Evolutionary conservation across 768 basidiomycete genomes (phyloP).

Genomic region (Boletus reticulatus): DNA sequence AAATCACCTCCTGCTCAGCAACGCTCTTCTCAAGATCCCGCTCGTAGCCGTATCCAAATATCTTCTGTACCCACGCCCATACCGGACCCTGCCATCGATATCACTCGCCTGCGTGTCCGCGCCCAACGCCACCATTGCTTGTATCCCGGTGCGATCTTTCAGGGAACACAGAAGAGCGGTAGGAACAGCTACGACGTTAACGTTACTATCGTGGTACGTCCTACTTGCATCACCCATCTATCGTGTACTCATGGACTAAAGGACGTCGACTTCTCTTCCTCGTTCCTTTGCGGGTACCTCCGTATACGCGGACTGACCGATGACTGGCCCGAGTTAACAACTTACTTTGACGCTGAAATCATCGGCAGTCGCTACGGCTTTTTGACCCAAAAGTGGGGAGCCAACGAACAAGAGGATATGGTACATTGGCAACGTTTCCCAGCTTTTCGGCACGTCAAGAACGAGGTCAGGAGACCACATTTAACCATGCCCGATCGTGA

Average conservation of each 20-base stretch:
- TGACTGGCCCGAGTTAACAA: conserved; percentile 94
- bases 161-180: conserved; percentile 92
- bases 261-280: conserved; percentile 88
- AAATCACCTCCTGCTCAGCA: conserved; percentile 12
- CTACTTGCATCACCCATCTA: conserved; percentile 1
- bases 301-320: conserved; percentile 91
- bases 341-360: conserved; percentile 96
- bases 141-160: conserved; percentile 86
- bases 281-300: conserved; percentile 88
- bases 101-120: conserved; percentile 73
- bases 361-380: conserved; percentile 92
- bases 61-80: conserved; percentile 9
- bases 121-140: conserved; percentile 73
- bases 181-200: conserved; percentile 93
- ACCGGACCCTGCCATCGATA: conserved; percentile 64
- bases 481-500: conserved; percentile 76
- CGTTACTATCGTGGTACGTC: conserved; percentile 85
- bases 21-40: conserved; percentile 17
- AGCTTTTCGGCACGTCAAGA: conserved; percentile 78
- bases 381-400: conserved; percentile 87
- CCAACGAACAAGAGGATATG: conserved; percentile 87
- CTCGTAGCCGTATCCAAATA: conserved; percentile 10
- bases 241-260: conserved; percentile 29
- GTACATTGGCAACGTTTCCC: conserved; percentile 95
- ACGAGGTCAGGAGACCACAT: conserved; percentile 75